Evolutionary conservation across 2,329 filamentous ascomycete genomes (phyloP), one percentile per base, ranked within the genome.

Genomic region (Aaosphaeria arxii): DNA sequence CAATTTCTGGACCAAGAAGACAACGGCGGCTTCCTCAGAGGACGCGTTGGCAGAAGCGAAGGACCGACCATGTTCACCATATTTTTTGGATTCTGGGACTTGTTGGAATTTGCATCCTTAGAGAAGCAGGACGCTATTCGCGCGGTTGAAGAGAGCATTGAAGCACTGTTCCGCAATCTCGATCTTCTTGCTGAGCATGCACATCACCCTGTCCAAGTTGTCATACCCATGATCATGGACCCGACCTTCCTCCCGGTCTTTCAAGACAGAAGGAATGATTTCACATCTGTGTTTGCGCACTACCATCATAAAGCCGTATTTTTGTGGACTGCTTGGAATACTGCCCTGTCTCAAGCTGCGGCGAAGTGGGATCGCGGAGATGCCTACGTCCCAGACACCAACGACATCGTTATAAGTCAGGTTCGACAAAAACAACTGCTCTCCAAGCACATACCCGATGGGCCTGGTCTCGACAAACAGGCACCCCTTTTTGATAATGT

Each of bases 21-120:
- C 44, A 54, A 58, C 43, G 55, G 55, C 40, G 55, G 57, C 45
- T 51, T 51, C n/a, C 55, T 64, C 13, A 50, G 59, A 5, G 47
- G 55, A 43, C 49, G 54, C 7, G 53, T 62, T 36, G 49, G 52
- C 13, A 52, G 51, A 43, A 44, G 51, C 9, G 56, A 66, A 31
- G 56, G 66, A 43, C 61, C 59, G 59, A 69, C 62, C 28, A 45
- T 69, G 32, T 70, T 70, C 49, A 68, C 68, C 7, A 58, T 71
- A 11, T 64, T 64, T 36, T 69, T 71, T 43, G 68, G 69, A 11
- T 55, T 66, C 17, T 70, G 64, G 62, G 69, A 71, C 43, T 47
- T 71, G 28, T 52, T 67, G 52, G 61, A 66, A 42, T 71, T 65
- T 45, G 58, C 63, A 2, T 41, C 46, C 2, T 46, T 69, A 42